Evolutionary conservation across 768 basidiomycete genomes (phyloP), one percentile per base, ranked within the genome.

Genomic region (Boletus reticuloceps): DNA sequence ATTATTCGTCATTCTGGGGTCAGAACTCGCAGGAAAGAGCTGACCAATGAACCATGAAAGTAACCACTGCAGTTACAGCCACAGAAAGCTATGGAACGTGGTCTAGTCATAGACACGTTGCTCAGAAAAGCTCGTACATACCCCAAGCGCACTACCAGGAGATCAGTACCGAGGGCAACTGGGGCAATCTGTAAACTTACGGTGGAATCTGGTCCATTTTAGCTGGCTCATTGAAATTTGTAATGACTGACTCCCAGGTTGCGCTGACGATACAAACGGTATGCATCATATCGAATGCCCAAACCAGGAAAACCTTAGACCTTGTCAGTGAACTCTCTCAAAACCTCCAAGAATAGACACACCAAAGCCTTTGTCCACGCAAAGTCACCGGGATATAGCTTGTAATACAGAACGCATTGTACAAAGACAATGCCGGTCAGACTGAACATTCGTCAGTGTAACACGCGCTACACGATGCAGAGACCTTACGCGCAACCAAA

Each of bases 1-100:
- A 8, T 22, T 0, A 19, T 4, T 56, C 27, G 55, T 19, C 13
- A 38, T 34, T 10, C 0, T 5, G 5, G 4, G 5, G 19, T 42
- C 5, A 9, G 11, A 37, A 2, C 11, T 1, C 20, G 3, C 16
- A 20, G 3, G 16, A 27, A 38, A 42, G 5, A 40, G 11, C 69
- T 3, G 1, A 69, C 69, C 69, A 72, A n/a, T 71, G 69, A 29
- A 71, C 69, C 50, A 72, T 58, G 53, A 71, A 71, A 0, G 69
- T 71, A n/a, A 71, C 55, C 10, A 36, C 16, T 4, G 69, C 69
- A 5, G 69, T 71, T 8, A 71, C 60, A 2, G 69, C 69, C 13
- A 71, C 69, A 31, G 69, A 71, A 17, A 71, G 67, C 69, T 71
- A 42, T 5, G 16, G 47, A 43, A 9, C 16, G 2, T 10, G 5